These are phyloP conservation scores for Trametes cubensis DNA, from an alignment of 768 basidiomycete genomes.

Conservation along the genomic window DNA sequence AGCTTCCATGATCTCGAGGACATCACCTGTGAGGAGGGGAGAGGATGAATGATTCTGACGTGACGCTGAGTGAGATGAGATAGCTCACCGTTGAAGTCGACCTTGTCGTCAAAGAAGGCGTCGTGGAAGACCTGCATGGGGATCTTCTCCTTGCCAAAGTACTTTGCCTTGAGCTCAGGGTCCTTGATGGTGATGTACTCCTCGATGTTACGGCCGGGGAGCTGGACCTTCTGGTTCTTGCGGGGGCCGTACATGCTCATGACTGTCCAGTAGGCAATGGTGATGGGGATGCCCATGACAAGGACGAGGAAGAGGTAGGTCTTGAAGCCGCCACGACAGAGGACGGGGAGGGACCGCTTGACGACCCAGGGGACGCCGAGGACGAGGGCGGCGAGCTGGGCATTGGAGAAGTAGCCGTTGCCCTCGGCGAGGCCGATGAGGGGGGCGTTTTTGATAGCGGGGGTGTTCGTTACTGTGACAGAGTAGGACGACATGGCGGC, in stretches of 20 bases:
- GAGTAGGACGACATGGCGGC: slow-evolving; percentile 45
- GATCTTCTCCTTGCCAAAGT: slow-evolving; percentile 86
- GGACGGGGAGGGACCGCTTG: slow-evolving; percentile 79
- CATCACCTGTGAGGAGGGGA: slow-evolving; percentile 63
- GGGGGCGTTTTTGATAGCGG: slow-evolving; percentile 85
- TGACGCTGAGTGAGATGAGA: slow-evolving; percentile 4
- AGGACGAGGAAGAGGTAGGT: slow-evolving; percentile 82
- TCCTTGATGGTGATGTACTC: slow-evolving; percentile 93
- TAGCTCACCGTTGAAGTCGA: slow-evolving; percentile 87
- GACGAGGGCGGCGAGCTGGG: slow-evolving; percentile 75
- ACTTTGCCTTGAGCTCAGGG: slow-evolving; percentile 73
- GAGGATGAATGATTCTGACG: slow-evolving; percentile 14
- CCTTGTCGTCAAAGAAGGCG: slow-evolving; percentile 94
- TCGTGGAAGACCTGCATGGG: slow-evolving; percentile 98
- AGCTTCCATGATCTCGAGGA: slow-evolving; percentile 90
- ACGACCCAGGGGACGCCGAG: slow-evolving; percentile 82
- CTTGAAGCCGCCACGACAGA: slow-evolving; percentile 83
- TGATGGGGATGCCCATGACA: slow-evolving; percentile 73
- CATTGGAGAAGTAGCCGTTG: slow-evolving; percentile 81
- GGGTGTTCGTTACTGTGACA: slow-evolving; percentile 64
- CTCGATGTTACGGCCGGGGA: slow-evolving; percentile 86
- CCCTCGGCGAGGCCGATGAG: slow-evolving; percentile 83
- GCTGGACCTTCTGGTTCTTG: slow-evolving; percentile 80
- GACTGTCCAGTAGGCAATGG: slow-evolving; percentile 87
- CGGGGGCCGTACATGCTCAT: slow-evolving; percentile 81